phyloP scores from a whole-genome alignment of 2,329 filamentous ascomycete genomes.

The Metarhizium album region DNA sequence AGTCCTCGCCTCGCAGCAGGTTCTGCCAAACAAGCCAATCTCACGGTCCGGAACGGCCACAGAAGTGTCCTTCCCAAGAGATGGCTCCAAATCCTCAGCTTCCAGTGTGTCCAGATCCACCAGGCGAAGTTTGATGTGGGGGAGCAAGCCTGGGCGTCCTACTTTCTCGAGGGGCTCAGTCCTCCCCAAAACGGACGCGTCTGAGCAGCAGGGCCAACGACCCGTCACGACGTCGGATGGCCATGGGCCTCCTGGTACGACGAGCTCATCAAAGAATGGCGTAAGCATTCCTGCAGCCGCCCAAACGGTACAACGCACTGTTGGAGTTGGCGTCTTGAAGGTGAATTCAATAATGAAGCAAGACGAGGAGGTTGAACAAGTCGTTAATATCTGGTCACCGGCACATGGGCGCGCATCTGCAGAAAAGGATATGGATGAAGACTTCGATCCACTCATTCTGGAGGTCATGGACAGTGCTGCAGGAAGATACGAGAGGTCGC shows the following conservation, averaged over 20 bases:
- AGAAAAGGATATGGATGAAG: conserved; percentile 49
- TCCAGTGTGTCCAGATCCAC: conserved; percentile 41
- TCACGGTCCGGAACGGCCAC: conserved; percentile 40
- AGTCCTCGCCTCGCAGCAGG: conserved; percentile 51
- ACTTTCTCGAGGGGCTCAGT: conserved; percentile 41
- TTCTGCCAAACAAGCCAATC: conserved; percentile 32
- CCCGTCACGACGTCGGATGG: conserved; percentile 34
- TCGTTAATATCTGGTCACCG: conserved; percentile 67
- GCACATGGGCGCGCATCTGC: conserved; percentile 39
- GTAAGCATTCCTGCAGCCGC: conserved; percentile 11
- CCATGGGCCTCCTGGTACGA: conserved; percentile 39
- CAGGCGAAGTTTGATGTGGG: conserved; percentile 61
- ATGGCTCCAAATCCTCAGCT: conserved; percentile 36
- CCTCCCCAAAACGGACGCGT: conserved; percentile 40
- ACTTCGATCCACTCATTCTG: conserved; percentile 63
- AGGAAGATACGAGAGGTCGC: conserved; percentile 65
- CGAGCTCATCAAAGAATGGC: conserved; percentile 40
- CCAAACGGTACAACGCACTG: conserved; percentile 39
- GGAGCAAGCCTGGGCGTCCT: conserved; percentile 43
- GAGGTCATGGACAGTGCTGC: conserved; percentile 63
- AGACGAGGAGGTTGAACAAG: conserved; percentile 61
- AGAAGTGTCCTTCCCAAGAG: conserved; percentile 30
- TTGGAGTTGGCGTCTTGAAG: conserved; percentile 69
- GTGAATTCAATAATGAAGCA: conserved; percentile 66
- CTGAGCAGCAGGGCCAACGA: conserved; percentile 36